These are phyloP conservation scores for Barnettozyma sp. DNA, from an alignment of 805 yeast species.

Conservation along the genomic window DNA sequence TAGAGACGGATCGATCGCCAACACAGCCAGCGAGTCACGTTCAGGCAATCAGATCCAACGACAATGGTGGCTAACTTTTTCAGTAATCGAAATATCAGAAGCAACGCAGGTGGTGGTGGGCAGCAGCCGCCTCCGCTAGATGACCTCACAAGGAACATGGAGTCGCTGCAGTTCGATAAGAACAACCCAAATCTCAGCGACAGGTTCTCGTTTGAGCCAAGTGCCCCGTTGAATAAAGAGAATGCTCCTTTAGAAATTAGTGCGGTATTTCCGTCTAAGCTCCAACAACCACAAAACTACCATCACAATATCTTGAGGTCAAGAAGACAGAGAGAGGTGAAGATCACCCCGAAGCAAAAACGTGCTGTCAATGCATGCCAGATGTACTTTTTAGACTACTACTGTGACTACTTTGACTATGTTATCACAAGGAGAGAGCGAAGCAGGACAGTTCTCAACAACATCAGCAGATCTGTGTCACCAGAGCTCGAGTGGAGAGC, in stretches of 20 bases:
- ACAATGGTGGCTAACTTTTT: constrained; percentile 26
- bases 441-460: constrained; percentile 57
- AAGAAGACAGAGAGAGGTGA: constrained; percentile 10
- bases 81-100: constrained; percentile 16
- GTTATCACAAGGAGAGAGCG: constrained; percentile 83
- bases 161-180: constrained; percentile 21
- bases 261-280: constrained; percentile 25
- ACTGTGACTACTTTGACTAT: constrained; percentile 93
- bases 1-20: too few species aligned
- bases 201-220: constrained; percentile 24
- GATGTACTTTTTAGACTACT: constrained; percentile 88
- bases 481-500: constrained; percentile 56
- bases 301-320: constrained; percentile 12
- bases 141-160: constrained; percentile 24
- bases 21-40: too few species aligned
- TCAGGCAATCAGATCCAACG: neutral
- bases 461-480: constrained; percentile 35
- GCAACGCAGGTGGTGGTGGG: too few species aligned
- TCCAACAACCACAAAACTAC: constrained; percentile 13
- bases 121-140: constrained; percentile 22
- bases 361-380: constrained; percentile 88
- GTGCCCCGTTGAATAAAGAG: constrained; percentile 38
- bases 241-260: constrained; percentile 28
- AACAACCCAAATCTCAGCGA: constrained; percentile 9
- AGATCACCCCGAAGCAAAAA: constrained; percentile 49